Percentiles rank a stretch among this genome's conserved stretches.
Evolutionary conservation across 108 stramenopile genomes (phyloP).

Genomic region (Fragilaria crotonensis): DNA sequence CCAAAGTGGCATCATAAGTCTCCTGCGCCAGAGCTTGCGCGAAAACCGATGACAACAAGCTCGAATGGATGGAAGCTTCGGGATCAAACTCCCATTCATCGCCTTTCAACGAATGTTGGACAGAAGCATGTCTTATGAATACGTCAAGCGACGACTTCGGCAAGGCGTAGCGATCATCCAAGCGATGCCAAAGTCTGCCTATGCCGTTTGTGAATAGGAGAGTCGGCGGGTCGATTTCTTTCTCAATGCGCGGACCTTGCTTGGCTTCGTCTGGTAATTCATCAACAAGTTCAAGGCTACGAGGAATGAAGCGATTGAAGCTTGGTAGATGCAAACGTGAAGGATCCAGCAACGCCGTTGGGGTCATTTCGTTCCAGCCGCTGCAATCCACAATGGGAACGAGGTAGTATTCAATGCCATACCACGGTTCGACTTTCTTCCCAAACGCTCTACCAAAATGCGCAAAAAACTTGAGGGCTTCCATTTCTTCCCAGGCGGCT

Average conservation of each 20-base stretch:
- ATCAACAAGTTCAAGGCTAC: slow-evolving; percentile 54
- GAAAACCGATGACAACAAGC: slow-evolving; percentile 55
- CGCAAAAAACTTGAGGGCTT: background rate
- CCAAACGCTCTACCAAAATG: slow-evolving; percentile 17
- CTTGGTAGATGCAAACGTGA: slow-evolving; percentile 41
- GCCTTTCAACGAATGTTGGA: slow-evolving; percentile 27
- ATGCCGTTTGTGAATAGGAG: slow-evolving; percentile 31
- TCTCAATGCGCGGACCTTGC: slow-evolving; percentile 59
- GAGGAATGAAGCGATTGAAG: slow-evolving; percentile 70
- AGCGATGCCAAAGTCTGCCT: slow-evolving; percentile 74
- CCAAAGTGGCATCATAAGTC: slow-evolving; percentile 75
- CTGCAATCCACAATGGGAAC: slow-evolving; percentile 26
- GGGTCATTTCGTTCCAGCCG: background rate
- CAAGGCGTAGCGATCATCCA: slow-evolving; percentile 82
- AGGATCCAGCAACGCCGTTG: slow-evolving; percentile 6
- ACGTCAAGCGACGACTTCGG: slow-evolving; percentile 61
- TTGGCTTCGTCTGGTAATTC: slow-evolving; percentile 71
- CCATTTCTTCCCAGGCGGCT: slow-evolving; percentile 54
- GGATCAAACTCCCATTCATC: slow-evolving; percentile 50
- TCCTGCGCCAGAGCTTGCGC: slow-evolving; percentile 68
- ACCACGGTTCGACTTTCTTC: slow-evolving; percentile 65
- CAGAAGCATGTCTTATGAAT: slow-evolving; percentile 50
- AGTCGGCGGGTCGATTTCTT: slow-evolving; percentile 65
- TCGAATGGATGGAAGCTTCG: slow-evolving; percentile 33
- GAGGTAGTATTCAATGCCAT: slow-evolving; percentile 64